Evolutionary conservation across 2,329 filamentous ascomycete species (phyloP).

Genomic region (Ophiostoma tasmaniense): DNA sequence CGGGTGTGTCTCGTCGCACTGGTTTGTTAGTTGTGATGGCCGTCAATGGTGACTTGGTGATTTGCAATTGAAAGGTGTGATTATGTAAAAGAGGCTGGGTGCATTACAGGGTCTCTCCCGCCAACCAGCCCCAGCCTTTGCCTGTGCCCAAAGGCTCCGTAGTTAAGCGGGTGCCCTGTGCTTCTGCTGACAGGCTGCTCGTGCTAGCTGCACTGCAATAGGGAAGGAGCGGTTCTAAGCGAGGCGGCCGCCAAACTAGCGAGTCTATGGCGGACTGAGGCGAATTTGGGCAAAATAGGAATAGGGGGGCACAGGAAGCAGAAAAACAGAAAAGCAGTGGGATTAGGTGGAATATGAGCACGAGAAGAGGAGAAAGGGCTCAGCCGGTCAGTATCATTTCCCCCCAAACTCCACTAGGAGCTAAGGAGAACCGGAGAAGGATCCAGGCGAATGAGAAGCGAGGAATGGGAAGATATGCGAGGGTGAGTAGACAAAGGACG

Average conservation of each 20-base stretch:
- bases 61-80: not conserved
- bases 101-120: too few relatives aligned
- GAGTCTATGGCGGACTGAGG: not conserved
- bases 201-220: not conserved
- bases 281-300: not conserved
- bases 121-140: too few relatives aligned
- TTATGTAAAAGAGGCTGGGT: not conserved
- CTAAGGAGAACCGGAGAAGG: not conserved
- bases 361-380: not conserved
- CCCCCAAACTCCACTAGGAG: not conserved
- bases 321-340: not conserved
- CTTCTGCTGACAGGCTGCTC: not conserved
- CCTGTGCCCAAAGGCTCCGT: not conserved
- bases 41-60: conserved; percentile 23
- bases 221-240: not conserved
- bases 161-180: not conserved
- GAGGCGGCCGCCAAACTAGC: conserved; percentile 5
- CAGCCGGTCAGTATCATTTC: not conserved
- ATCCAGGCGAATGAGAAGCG: not conserved
- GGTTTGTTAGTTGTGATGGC: not conserved
- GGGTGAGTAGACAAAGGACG: not conserved
- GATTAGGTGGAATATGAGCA: not conserved
- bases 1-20: conserved; percentile 96
- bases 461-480: not conserved
- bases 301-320: not conserved